Percentiles rank a stretch among this genome's conserved stretches.
Evolutionary conservation across 257 asterid species (phyloP).

Genomic region (Cinchona pubescens): DNA sequence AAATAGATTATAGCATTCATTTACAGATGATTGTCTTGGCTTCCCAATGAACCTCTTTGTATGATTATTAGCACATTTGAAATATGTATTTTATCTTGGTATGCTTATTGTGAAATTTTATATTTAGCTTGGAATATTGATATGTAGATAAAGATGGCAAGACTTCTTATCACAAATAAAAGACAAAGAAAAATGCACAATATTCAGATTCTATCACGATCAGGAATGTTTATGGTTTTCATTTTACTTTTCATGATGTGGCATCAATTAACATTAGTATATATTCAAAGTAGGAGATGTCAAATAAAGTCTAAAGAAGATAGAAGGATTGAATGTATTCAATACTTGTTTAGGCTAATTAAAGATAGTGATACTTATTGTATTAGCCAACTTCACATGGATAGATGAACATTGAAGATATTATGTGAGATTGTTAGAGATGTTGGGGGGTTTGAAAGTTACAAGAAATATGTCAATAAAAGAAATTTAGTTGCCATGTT

Average conservation of each 20-base stretch:
- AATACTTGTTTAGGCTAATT: neutral
- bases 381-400: slow-evolving; percentile 5
- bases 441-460: neutral
- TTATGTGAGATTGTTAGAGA: slow-evolving; percentile 7
- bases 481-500: slow-evolving; percentile 8
- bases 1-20: too few species aligned
- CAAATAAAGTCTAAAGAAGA: neutral
- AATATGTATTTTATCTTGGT: too few species aligned
- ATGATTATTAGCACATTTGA: too few species aligned
- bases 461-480: neutral
- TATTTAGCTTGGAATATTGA: neutral
- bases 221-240: neutral
- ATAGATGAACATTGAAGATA: neutral
- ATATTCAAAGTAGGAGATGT: neutral
- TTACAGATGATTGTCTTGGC: too few species aligned
- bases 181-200: neutral
- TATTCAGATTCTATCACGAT: neutral
- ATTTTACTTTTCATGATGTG: too few species aligned
- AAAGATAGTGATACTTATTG: neutral
- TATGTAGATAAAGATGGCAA: neutral
- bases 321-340: neutral
- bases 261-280: neutral
- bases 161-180: neutral
- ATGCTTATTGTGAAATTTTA: too few species aligned
- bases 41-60: too few species aligned